Evolutionary conservation across 306 rosid genomes (phyloP), one percentile per base, ranked within the genome.

Genomic region (Vicia villosa): DNA sequence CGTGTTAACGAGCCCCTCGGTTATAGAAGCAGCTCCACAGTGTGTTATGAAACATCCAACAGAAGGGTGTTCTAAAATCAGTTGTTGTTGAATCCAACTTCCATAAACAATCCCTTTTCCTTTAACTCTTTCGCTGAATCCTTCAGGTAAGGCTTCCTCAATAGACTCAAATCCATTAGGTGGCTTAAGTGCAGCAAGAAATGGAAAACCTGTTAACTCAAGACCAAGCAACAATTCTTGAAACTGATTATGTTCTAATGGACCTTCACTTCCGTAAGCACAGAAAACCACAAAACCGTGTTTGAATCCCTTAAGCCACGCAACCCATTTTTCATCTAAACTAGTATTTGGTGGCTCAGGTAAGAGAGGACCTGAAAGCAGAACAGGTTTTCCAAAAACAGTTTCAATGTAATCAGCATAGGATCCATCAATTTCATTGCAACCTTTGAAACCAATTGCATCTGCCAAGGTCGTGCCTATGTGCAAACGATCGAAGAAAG

Each of bases 301-400:
- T n/a, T 72, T 68, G 47, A 77, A 76, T 14, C 68, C 20, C 11
- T 42, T 63, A 5, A 81, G 79, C 85, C 82, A 81, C 7, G 47
- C 0, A 5, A 3, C 54, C 82, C 76, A 77, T 37, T 62, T 68
- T 56, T 46, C 47, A 1, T 81, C 85, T 1, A 73, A 41, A 68
- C 0, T 12, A 62, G 54, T 17, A 19, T 8, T 45, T 3, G 73
- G 11, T 17, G 58, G 43, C 55, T 81, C 81, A 36, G 81, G 81
- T 22, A 81, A 10, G 3, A 81, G 22, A 45, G 84, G 82, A 15
- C 79, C 79, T 15, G 85, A 81, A 15, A 81, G 77, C 6, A 81
- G 0, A 55, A 26, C 45, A 5, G 78, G 75, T 56, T 78, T 78
- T 0, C 3, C 22, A 12, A 9, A 73, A 15, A 59, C 42, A 1